Evolutionary conservation across 768 basidiomycete genomes (phyloP).

Genomic region (Mycena rosella): DNA sequence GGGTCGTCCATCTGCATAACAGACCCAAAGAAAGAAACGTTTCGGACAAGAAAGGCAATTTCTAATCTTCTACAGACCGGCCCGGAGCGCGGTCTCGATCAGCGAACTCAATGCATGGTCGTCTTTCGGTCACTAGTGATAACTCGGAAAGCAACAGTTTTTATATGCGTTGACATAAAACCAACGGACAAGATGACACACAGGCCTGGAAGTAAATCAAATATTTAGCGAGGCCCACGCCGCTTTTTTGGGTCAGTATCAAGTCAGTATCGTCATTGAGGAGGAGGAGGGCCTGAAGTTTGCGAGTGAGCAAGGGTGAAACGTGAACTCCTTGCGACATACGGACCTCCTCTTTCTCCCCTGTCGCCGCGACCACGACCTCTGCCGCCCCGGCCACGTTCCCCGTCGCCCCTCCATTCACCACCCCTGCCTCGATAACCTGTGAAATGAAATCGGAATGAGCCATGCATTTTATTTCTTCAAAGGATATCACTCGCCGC

Average conservation of each 20-base stretch:
- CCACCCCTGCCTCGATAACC: conserved; percentile 45
- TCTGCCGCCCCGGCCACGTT: conserved; percentile 56
- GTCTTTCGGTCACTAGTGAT: too few relatives aligned
- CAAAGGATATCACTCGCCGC: conserved; percentile 32
- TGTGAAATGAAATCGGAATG: neutral
- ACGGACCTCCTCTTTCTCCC: conserved; percentile 47
- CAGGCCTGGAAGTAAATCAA: conserved; percentile 19
- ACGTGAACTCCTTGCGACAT: too few relatives aligned
- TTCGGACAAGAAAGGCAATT: conserved; percentile 12
- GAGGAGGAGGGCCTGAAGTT: conserved; percentile 24
- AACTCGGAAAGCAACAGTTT: conserved; percentile 14
- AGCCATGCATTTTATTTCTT: neutral
- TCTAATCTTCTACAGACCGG: too few relatives aligned
- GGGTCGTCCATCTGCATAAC: conserved; percentile 19
- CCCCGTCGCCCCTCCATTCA: conserved; percentile 64
- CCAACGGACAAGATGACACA: conserved; percentile 19
- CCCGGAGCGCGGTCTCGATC: too few relatives aligned
- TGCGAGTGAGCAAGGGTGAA: neutral
- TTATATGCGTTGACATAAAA: conserved; percentile 17
- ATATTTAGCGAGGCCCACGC: conserved; percentile 6
- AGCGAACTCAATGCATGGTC: too few relatives aligned
- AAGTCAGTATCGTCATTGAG: conserved; percentile 14
- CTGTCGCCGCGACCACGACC: conserved; percentile 57
- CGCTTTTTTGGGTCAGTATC: conserved; percentile 1
- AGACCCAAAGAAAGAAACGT: too few relatives aligned